Percentiles rank a stretch among this genome's conserved stretches.
These are phyloP conservation scores for Hypomontagnella monticulosa DNA, from an alignment of 495 filamentous ascomycete species.

Conservation along the genomic window DNA sequence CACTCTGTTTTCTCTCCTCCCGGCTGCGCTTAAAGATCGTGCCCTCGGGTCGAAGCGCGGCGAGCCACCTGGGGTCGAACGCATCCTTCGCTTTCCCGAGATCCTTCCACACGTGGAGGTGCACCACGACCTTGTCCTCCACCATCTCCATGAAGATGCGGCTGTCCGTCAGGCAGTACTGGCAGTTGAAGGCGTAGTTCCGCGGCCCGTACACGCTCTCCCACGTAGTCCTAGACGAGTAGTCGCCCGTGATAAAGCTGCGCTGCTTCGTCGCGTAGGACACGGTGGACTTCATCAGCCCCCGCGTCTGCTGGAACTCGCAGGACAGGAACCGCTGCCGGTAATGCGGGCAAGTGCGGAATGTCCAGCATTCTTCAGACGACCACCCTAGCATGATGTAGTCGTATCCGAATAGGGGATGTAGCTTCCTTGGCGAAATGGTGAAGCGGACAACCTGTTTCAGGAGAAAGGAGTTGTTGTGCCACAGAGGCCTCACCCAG, in stretches of 20 bases:
- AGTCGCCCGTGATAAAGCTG: neutral
- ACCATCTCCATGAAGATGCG: constrained; percentile 26
- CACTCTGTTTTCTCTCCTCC: neutral
- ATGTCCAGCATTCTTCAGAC: constrained; percentile 22
- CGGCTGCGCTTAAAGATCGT: constrained; percentile 1
- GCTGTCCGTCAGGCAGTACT: constrained; percentile 40
- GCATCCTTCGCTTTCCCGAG: constrained; percentile 39
- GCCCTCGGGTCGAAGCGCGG: constrained; percentile 19
- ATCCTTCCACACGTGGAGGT: constrained; percentile 39
- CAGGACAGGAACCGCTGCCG: constrained; percentile 32
- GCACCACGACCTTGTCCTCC: constrained; percentile 32
- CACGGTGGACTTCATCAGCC: constrained; percentile 24
- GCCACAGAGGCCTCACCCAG: constrained; percentile 22
- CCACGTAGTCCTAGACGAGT: constrained; percentile 26
- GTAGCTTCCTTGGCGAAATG: constrained; percentile 32
- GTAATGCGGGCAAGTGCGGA: constrained; percentile 41
- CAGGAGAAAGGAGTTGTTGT: constrained; percentile 26
- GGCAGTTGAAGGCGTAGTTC: constrained; percentile 22
- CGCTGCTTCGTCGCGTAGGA: constrained; percentile 26
- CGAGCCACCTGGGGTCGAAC: constrained; percentile 39
- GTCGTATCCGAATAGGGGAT: constrained; percentile 18
- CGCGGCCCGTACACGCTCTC: constrained; percentile 19
- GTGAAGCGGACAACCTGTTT: constrained; percentile 36
- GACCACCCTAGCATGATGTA: neutral
- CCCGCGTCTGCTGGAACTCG: constrained; percentile 28